Conservation (phyloP, 2,329 filamentous ascomycete species). For the Teratosphaeria gauchensis region DNA sequence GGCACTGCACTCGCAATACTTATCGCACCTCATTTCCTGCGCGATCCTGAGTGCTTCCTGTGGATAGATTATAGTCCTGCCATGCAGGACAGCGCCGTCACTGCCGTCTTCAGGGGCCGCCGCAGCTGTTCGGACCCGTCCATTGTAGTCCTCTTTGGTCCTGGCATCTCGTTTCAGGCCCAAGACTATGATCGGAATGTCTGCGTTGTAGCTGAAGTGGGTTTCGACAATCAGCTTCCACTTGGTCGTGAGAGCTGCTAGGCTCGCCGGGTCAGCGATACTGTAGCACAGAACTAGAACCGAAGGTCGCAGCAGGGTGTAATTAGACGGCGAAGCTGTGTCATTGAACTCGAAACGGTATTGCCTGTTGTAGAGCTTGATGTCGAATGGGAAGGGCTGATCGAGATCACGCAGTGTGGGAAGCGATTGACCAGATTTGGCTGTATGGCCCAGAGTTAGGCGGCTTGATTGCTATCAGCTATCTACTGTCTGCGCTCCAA, state of each 20-base stretch:
- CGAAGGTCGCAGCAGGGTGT: slow-evolving; percentile 44
- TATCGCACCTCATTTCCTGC: slow-evolving; percentile 51
- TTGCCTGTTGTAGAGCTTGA: slow-evolving; percentile 45
- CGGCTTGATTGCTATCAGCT: slow-evolving; percentile 7
- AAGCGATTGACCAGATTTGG: slow-evolving; percentile 15
- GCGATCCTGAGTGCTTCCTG: slow-evolving; percentile 42
- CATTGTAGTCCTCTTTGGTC: slow-evolving; percentile 32
- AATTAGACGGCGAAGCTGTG: slow-evolving; percentile 47
- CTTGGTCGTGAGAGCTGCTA: slow-evolving; percentile 37
- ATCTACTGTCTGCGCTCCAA: not conserved
- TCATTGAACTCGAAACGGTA: slow-evolving; percentile 49
- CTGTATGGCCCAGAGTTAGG: slow-evolving; percentile 24
- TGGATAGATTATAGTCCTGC: slow-evolving; percentile 40
- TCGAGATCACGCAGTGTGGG: slow-evolving; percentile 43
- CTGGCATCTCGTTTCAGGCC: slow-evolving; percentile 51
- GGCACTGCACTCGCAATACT: slow-evolving; percentile 55
- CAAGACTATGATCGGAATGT: slow-evolving; percentile 48
- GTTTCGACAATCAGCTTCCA: slow-evolving; percentile 38
- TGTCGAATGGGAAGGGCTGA: slow-evolving; percentile 51
- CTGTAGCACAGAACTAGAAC: slow-evolving; percentile 52
- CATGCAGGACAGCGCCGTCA: slow-evolving; percentile 23
- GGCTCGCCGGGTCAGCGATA: slow-evolving; percentile 43
- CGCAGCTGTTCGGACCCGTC: slow-evolving; percentile 10
- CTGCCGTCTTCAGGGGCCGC: slow-evolving; percentile 5
- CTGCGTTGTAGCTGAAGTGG: slow-evolving; percentile 44